Conservation (phyloP, 192 early-diverging fungal species). For the Geranomyces variabilis region DNA sequence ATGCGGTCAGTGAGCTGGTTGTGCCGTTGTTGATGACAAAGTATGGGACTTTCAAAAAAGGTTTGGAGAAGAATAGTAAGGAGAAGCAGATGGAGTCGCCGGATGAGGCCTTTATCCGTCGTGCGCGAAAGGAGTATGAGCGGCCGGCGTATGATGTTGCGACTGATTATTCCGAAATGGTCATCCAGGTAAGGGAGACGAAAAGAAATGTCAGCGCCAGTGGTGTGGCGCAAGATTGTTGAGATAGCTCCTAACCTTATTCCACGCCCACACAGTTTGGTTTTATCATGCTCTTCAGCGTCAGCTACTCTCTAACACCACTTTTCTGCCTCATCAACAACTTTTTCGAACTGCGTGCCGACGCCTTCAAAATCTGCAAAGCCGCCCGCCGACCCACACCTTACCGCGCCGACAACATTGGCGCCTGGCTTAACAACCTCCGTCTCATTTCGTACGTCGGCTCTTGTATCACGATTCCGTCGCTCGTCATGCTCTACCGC, state of each 20-base stretch:
- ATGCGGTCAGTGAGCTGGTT: constrained; percentile 71
- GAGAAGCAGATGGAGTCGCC: constrained; percentile 43
- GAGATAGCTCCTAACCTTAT: not conserved
- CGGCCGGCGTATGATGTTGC: constrained; percentile 82
- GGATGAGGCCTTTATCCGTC: constrained; percentile 55
- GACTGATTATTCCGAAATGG: constrained; percentile 91
- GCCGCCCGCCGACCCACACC: constrained; percentile 68
- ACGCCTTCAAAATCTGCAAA: constrained; percentile 88
- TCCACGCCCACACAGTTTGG: too few relatives aligned
- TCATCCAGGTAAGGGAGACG: constrained; percentile 67
- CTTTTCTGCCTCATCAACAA: constrained; percentile 86
- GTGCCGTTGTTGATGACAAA: constrained; percentile 66
- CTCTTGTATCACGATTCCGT: constrained; percentile 31
- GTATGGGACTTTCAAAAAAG: constrained; percentile 11
- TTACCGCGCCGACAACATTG: constrained; percentile 71
- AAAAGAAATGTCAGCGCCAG: too few relatives aligned
- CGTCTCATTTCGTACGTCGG: constrained; percentile 21
- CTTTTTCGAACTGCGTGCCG: constrained; percentile 86
- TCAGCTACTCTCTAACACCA: constrained; percentile 83
- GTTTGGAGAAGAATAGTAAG: constrained; percentile 25
- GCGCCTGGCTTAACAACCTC: constrained; percentile 76
- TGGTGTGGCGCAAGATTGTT: too few relatives aligned
- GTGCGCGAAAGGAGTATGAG: constrained; percentile 59
- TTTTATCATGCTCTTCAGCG: constrained; percentile 81
- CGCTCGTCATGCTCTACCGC: constrained; percentile 39